Conservation (phyloP, 1,139 yeast genomes). For the Taphrina confusa region DNA sequence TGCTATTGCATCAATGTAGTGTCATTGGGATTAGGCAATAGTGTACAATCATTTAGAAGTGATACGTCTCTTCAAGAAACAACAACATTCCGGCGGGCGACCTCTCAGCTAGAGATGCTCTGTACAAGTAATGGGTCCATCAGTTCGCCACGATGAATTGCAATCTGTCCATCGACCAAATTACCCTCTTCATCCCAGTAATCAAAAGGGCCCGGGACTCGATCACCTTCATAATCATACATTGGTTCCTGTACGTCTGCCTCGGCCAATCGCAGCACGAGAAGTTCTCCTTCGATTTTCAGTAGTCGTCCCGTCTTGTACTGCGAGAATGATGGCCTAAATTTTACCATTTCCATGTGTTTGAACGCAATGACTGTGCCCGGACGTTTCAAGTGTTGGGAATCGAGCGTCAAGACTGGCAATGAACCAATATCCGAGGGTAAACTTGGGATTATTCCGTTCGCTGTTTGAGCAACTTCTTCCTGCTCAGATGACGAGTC, state of each 20-base stretch:
- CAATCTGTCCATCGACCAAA: conserved; percentile 10
- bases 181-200: conserved; percentile 8
- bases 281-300: not conserved
- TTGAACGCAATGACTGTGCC: conserved; percentile 22
- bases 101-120: too few relatives aligned
- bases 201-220: conserved; percentile 24
- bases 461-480: not conserved
- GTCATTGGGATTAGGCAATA: too few relatives aligned
- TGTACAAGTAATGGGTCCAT: conserved; percentile 13
- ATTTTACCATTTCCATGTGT: conserved; percentile 28
- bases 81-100: too few relatives aligned
- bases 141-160: conserved; percentile 4
- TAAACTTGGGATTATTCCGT: conserved; percentile 1
- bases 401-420: not conserved
- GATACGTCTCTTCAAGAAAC: too few relatives aligned
- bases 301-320: conserved; percentile 21
- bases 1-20: too few relatives aligned
- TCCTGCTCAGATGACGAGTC: not conserved
- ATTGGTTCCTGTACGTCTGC: conserved; percentile 17
- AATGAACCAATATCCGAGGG: not conserved
- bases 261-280: conserved; percentile 14
- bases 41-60: too few relatives aligned
- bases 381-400: not conserved
- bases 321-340: conserved; percentile 5
- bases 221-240: conserved; percentile 32